Evolutionary conservation across 768 basidiomycete genomes (phyloP).

Genomic region (Rhizopogon sp.): DNA sequence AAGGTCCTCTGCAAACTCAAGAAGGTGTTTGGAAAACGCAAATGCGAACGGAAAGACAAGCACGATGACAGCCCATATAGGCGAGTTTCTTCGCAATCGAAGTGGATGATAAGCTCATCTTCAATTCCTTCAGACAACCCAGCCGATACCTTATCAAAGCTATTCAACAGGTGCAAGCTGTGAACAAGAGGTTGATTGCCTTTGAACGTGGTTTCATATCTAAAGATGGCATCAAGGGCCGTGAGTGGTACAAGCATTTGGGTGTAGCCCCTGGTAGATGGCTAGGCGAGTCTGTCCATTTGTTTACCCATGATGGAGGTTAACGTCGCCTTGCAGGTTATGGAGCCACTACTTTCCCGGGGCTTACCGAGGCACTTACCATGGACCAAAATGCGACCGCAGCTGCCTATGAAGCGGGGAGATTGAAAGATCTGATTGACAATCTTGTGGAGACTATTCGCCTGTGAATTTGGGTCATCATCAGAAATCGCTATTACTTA

Average conservation of each 20-base stretch:
- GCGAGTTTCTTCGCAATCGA: neutral
- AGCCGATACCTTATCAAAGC: slow-evolving; percentile 47
- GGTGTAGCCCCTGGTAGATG: slow-evolving; percentile 82
- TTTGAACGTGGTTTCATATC: slow-evolving; percentile 80
- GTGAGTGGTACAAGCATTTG: slow-evolving; percentile 82
- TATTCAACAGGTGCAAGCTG: slow-evolving; percentile 48
- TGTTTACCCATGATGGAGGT: neutral
- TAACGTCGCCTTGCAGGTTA: slow-evolving; percentile 42
- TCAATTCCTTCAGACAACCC: slow-evolving; percentile 23
- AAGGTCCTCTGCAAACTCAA: slow-evolving; percentile 31
- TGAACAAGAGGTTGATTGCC: slow-evolving; percentile 57
- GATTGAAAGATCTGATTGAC: slow-evolving; percentile 50
- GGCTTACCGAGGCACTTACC: slow-evolving; percentile 70
- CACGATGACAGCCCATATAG: neutral
- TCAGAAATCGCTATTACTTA: neutral
- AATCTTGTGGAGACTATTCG: slow-evolving; percentile 35
- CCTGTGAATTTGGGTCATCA: slow-evolving; percentile 5
- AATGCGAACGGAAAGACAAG: slow-evolving; percentile 5
- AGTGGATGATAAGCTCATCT: neutral
- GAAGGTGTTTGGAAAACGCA: slow-evolving; percentile 26
- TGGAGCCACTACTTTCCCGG: slow-evolving; percentile 79
- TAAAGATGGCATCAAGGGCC: slow-evolving; percentile 63
- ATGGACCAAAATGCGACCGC: slow-evolving; percentile 60
- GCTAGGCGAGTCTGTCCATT: slow-evolving; percentile 47
- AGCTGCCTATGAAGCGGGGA: slow-evolving; percentile 59